phyloP scores from a whole-genome alignment of 2,329 filamentous ascomycete species.

The Colletotrichum sublineola region DNA sequence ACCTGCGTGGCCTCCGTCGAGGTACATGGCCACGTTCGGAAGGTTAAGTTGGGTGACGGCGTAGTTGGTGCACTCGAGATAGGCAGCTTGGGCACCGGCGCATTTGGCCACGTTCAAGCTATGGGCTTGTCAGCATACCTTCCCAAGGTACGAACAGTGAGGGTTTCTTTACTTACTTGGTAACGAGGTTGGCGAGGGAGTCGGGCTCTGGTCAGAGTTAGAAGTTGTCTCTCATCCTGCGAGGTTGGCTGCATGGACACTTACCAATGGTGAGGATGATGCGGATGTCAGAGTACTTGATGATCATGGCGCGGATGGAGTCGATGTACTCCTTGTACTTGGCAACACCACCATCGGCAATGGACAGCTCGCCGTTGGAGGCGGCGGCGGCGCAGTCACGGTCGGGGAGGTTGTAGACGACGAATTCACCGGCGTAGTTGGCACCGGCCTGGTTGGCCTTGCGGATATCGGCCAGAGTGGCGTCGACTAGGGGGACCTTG shows the following conservation, averaged over 20 bases:
- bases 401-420: constrained; percentile 70
- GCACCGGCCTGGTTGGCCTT: constrained; percentile 53
- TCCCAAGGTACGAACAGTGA: too few species aligned
- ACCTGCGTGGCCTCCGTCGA: constrained; percentile 66
- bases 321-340: constrained; percentile 71
- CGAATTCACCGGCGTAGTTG: constrained; percentile 63
- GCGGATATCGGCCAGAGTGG: constrained; percentile 60
- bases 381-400: constrained; percentile 70
- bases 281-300: constrained; percentile 59
- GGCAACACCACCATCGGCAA: constrained; percentile 63
- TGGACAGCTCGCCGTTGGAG: constrained; percentile 68
- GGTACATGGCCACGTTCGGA: constrained; percentile 69
- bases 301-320: constrained; percentile 57
- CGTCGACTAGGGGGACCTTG: constrained; percentile 62
- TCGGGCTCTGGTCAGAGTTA: constrained; percentile 61
- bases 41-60: constrained; percentile 66
- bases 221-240: constrained; percentile 25
- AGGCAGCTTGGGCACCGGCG: constrained; percentile 60
- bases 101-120: constrained; percentile 62
- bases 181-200: constrained; percentile 70
- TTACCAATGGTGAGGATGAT: constrained; percentile 61
- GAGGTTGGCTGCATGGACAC: not conserved
- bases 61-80: constrained; percentile 64
- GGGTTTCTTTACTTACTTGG: constrained; percentile 53
- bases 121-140: not conserved